Evolutionary conservation across 208 protist species (phyloP).

Genomic region (Acanthamoeba rhysodes): DNA sequence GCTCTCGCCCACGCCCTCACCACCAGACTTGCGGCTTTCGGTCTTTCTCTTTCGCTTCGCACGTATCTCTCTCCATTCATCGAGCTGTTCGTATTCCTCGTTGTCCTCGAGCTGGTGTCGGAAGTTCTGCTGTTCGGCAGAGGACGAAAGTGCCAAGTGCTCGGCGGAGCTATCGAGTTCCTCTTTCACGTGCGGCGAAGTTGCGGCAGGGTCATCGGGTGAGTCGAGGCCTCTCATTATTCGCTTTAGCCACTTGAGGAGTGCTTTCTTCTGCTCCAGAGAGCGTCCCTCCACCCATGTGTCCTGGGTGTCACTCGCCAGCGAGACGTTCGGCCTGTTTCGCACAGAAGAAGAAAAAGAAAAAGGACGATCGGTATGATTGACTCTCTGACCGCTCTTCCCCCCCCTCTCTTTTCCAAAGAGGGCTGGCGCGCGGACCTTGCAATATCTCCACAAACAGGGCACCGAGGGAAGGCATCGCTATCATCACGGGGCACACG

Average conservation of each 20-base stretch:
- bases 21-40: not conserved
- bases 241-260: slow-evolving; percentile 10
- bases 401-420: too few species aligned
- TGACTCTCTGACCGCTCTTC: too few species aligned
- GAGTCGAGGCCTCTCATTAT: not conserved
- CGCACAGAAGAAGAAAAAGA: not conserved
- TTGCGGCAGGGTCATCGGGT: not conserved
- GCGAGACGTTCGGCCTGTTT: slow-evolving; percentile 5
- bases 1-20: not conserved
- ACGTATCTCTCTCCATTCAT: slow-evolving; percentile 1
- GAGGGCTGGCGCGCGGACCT: not conserved
- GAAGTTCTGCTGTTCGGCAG: not conserved
- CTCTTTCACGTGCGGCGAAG: not conserved
- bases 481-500: not conserved
- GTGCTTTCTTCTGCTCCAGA: not conserved
- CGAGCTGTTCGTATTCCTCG: not conserved
- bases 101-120: not conserved
- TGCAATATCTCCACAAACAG: not conserved
- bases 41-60: not conserved
- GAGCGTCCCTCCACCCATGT: slow-evolving; percentile 3
- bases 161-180: not conserved
- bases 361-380: too few species aligned
- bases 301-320: slow-evolving; percentile 28
- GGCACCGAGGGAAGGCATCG: not conserved
- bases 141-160: not conserved